Conservation (phyloP, 345 rosid species). For the Syzygium aromaticum region DNA sequence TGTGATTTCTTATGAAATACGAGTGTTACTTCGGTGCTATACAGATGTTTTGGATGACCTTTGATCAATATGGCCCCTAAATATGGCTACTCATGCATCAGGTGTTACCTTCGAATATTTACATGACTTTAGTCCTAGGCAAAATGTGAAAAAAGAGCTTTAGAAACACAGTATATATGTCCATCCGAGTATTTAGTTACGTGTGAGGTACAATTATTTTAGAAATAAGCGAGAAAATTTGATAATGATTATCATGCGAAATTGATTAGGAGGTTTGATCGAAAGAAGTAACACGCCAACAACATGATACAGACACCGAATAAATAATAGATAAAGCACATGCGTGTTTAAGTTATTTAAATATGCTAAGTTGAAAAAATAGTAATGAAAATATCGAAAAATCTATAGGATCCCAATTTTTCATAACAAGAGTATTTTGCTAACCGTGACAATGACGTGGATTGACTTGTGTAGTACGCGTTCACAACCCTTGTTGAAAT, state of each 20-base stretch:
- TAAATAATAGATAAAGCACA: not conserved
- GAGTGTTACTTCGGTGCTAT: not conserved
- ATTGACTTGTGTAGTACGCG: not conserved
- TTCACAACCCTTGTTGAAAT: not conserved
- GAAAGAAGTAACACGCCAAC: too few relatives aligned
- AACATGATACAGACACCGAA: too few relatives aligned
- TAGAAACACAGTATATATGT: not conserved
- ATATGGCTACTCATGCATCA: not conserved
- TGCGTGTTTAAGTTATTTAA: not conserved
- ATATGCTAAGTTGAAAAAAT: not conserved
- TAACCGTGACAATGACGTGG: not conserved
- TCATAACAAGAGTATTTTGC: not conserved
- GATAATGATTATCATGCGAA: not conserved
- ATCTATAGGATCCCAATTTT: not conserved
- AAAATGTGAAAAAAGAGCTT: not conserved
- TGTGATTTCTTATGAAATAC: not conserved
- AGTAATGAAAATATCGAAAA: not conserved
- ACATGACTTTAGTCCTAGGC: not conserved
- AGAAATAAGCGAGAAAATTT: not conserved
- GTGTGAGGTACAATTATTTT: not conserved
- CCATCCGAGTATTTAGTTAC: not conserved
- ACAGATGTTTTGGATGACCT: not conserved
- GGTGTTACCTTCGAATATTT: not conserved
- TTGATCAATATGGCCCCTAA: not conserved
- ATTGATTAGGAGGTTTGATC: not conserved